phyloP scores from a whole-genome alignment of 306 rosid species.

The Oemleria cerasiformis region DNA sequence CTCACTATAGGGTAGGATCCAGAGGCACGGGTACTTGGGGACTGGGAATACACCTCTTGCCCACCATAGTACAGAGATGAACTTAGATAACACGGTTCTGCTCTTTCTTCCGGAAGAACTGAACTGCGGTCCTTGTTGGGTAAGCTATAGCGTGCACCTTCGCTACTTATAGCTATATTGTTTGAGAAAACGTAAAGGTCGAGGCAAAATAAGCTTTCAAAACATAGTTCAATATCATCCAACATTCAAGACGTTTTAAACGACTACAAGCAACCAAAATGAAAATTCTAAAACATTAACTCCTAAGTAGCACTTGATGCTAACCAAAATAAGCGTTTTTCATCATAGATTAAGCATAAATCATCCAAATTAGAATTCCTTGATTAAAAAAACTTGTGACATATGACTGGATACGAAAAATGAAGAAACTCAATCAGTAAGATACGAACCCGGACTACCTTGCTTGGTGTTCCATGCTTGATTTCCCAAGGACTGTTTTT shows the following conservation, averaged over 20 bases:
- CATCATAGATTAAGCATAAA: neutral
- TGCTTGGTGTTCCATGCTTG: constrained; percentile 37
- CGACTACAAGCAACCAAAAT: neutral
- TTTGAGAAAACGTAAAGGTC: neutral
- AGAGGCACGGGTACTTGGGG: constrained; percentile 33
- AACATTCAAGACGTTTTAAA: neutral
- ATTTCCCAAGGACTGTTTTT: constrained; percentile 30
- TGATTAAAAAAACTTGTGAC: neutral
- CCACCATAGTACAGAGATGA: constrained; percentile 60
- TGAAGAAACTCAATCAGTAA: neutral
- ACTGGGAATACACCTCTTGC: constrained; percentile 46
- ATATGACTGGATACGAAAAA: neutral
- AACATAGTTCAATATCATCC: neutral
- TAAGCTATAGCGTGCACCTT: constrained; percentile 25
- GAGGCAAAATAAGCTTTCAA: constrained; percentile 14
- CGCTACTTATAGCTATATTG: constrained; percentile 24
- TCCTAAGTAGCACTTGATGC: too few species aligned
- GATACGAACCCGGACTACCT: constrained; percentile 33
- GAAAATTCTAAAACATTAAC: neutral
- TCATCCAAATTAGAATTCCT: neutral
- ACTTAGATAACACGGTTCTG: constrained; percentile 59
- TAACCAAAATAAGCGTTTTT: too few species aligned
- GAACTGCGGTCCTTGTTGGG: constrained; percentile 38
- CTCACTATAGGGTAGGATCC: constrained; percentile 43
- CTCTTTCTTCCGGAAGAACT: constrained; percentile 36